Evolutionary conservation across 176 grass and related monocot genomes (phyloP).

Genomic region (Cymbopogon citratus): DNA sequence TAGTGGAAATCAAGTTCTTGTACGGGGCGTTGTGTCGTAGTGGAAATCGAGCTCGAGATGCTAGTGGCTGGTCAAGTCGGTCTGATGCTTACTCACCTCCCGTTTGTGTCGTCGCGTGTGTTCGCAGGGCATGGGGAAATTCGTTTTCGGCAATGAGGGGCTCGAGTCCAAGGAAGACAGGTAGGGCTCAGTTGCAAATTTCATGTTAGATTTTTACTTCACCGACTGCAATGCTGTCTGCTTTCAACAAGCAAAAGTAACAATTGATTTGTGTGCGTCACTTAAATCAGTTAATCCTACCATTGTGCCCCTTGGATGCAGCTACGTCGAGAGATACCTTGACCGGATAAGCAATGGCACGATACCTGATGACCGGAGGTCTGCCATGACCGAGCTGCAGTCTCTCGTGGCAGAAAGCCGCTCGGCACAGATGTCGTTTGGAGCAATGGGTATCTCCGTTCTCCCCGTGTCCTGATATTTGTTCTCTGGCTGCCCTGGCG

Average conservation of each 20-base stretch:
- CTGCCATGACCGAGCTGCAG: conserved; percentile 84
- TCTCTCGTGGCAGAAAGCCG: conserved; percentile 82
- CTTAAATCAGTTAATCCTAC: neutral
- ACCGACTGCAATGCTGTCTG: neutral
- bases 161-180: conserved; percentile 80
- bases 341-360: conserved; percentile 89
- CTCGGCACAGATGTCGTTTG: conserved; percentile 86
- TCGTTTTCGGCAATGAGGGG: conserved; percentile 91
- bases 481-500: neutral
- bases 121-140: conserved; percentile 78
- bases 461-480: neutral
- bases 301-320: neutral
- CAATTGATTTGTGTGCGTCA: neutral
- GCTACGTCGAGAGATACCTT: conserved; percentile 74
- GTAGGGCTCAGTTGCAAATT: conserved; percentile 19
- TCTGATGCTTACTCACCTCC: neutral
- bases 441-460: conserved; percentile 69
- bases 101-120: neutral
- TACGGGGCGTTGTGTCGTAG: neutral
- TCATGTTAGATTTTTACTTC: neutral
- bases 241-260: neutral
- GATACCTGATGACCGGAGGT: conserved; percentile 72
- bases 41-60: neutral
- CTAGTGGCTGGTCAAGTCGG: neutral
- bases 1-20: neutral